Base-by-base conservation (phyloP, 2,329 filamentous ascomycete species). In the Phoma sp. region DNA sequence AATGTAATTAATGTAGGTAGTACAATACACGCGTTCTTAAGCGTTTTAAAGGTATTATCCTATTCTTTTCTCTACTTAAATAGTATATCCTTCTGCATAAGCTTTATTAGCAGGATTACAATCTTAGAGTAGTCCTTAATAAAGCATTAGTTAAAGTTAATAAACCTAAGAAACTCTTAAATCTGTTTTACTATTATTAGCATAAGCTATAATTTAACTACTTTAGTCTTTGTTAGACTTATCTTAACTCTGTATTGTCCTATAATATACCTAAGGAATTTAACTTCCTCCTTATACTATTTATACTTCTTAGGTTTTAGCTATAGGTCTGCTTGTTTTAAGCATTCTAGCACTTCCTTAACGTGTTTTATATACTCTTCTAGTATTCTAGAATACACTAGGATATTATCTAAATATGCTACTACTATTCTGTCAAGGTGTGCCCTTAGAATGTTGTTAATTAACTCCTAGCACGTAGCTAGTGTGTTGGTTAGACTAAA, bases 401-500 rank as follows among this genome's bases (percentile, higher is more conserved):
- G 23, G 23, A 47, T 38, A 26, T 47, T 36, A 29, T 47, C 7
- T 15, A 34, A 26, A 28, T 49, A 42, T 12, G 15, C 38, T 12
- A 42, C 26, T 28, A 18, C 9, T 5, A 23, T 28, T 5, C 7
- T 29, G 15, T 42, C 6, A 12, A 42, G 38, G 23, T 42, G 9
- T 6, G n/a, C 26, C 5, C 17, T 4, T 18, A 42, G 15, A 4
- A 32, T 12, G 6, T 40, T 39, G 15, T 39, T 42, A 23, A 39
- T 21, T 14, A 38, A 14, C 7, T 6, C n/a, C 18, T 49, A 40
- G 14, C 25, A 49, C 7, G 14, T 30, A 26, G 20, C 32, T 39
- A 32, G 46, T 5, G 46, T 23, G 59, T 62, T 65, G 9, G 46
- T 67, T 26, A 74, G 42, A 1, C 61, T 54, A 50, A 75, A 74